Evolutionary conservation across 139 green algal species (phyloP).

Genomic region (Ettlia oleoabundans): DNA sequence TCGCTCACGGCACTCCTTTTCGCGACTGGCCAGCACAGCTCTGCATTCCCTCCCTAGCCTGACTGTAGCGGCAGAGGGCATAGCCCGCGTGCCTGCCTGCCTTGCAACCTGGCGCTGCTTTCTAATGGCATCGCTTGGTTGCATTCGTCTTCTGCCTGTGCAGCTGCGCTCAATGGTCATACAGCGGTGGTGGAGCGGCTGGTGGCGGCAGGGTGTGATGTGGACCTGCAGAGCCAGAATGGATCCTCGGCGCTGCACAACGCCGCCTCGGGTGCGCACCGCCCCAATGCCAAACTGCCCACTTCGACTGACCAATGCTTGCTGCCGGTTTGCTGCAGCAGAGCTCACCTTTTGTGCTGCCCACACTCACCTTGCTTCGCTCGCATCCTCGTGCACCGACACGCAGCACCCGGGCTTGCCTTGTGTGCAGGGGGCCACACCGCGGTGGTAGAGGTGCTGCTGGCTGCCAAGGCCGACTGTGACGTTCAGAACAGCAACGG

Average conservation of each 20-base stretch:
- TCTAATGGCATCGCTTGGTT: no score
- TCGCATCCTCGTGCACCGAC: no score
- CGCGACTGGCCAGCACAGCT: not conserved
- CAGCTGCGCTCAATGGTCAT: slow-evolving; percentile 58
- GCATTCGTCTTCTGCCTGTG: slow-evolving; percentile 16
- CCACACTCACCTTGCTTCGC: not conserved
- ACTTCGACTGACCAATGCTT: not conserved
- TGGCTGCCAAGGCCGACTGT: slow-evolving; percentile 43
- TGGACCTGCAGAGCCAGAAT: slow-evolving; percentile 48
- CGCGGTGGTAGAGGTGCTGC: slow-evolving; percentile 35
- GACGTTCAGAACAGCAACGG: slow-evolving; percentile 66
- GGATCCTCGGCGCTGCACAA: slow-evolving; percentile 59
- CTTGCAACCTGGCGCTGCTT: no score
- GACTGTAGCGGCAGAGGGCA: no score
- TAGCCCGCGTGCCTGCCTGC: no score
- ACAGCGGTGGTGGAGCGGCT: slow-evolving; percentile 37
- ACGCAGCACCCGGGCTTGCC: no score
- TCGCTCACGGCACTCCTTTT: not conserved
- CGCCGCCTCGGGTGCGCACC: slow-evolving; percentile 30
- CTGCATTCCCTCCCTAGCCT: no score
- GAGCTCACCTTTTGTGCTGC: not conserved
- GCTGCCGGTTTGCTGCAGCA: not conserved
- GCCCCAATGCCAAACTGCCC: not conserved
- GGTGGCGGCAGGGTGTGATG: slow-evolving; percentile 36
- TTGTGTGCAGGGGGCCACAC: slow-evolving; percentile 74